phyloP scores from a whole-genome alignment of 2,329 filamentous ascomycete species.

The Colletotrichum limetticola region DNA sequence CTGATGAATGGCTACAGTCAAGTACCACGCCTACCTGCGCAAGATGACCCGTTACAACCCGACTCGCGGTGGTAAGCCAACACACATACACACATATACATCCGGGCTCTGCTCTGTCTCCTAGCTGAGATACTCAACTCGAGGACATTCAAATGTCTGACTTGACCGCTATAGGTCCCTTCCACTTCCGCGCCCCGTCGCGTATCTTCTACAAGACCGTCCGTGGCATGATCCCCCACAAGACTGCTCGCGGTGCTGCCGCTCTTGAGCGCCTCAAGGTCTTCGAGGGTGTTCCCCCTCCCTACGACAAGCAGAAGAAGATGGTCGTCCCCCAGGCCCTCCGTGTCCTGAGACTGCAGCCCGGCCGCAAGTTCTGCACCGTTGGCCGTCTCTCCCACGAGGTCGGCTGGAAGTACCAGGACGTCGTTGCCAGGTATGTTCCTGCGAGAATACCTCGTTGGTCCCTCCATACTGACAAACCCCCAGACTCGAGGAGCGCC shows the following conservation, averaged over 20 bases:
- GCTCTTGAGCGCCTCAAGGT: constrained; percentile 99
- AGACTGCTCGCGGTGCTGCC: constrained; percentile 96
- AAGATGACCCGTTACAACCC: constrained; percentile 99
- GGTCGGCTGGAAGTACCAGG: constrained; percentile 99
- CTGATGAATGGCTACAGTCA: constrained; percentile 79
- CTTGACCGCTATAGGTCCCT: constrained; percentile 75
- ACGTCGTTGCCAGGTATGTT: constrained; percentile 91
- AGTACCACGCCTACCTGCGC: constrained; percentile 99
- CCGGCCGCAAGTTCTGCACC: constrained; percentile 99
- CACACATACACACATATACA: constrained; percentile 23
- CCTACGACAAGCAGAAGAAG: constrained; percentile 99
- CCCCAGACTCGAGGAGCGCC: constrained; percentile 94
- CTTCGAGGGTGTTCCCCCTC: constrained; percentile 98
- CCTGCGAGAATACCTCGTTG: too few species aligned
- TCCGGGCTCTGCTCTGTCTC: constrained; percentile 22
- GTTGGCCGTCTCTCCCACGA: constrained; percentile 98
- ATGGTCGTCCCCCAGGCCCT: constrained; percentile 99
- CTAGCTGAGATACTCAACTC: constrained; percentile 33
- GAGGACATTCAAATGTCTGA: constrained; percentile 42
- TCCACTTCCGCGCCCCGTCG: constrained; percentile 99
- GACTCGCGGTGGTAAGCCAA: constrained; percentile 88
- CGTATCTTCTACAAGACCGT: constrained; percentile 99
- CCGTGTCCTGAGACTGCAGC: constrained; percentile 95
- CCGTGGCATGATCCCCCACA: constrained; percentile 99
- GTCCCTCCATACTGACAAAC: not conserved